Evolutionary conservation across 495 filamentous ascomycete species (phyloP), one percentile per base, ranked within the genome.

Genomic region (Hypoxylon rickii): DNA sequence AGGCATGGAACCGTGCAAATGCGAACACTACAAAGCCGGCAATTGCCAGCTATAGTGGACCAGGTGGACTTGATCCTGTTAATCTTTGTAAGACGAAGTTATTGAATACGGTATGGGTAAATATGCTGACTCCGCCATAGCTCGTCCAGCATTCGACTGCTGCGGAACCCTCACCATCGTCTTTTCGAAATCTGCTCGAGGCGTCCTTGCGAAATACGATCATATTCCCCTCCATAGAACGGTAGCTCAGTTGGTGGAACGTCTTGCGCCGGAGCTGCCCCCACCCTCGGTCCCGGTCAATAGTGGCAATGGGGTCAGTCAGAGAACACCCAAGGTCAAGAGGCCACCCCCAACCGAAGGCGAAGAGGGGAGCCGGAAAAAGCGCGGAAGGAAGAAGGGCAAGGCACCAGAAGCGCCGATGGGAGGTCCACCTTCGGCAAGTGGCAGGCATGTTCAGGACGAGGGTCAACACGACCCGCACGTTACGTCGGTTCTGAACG

Each of bases 71-170:
- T 4, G 76, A 79, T 63, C 67, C 73, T 1, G 43, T 72, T 31
- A 71, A 75, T 44, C 41, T 72, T 21, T 61, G 76, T 74, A 65
- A 46, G 68, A 7, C 12, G 45, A 8, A 11, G 6, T 8, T 1
- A 8, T 41, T 2, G 4, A 37, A 8, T 26, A 3, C 10, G 17
- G 13, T 18, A 48, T 2, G 11, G 10, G 11, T 31, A 33, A 38
- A 12, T 4, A 49, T 44, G 10, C 61, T 73, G 26, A 73, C 48
- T 13, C 51, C 22, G 17, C 15, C 15, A 12, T 38, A 79, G 75
- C 68, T 42, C 77, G 77, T 19, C 77, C 77, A 24, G 76, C 77
- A 0, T 80, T 80, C 43, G 76, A 80, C 44, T 80, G 77, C 46
- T 71, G 76, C 18, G 77, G 77, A 12, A 70, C 67, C 1, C 51